Conservation (phyloP, 495 filamentous ascomycete genomes). For the Aspergillus baeticus region DNA sequence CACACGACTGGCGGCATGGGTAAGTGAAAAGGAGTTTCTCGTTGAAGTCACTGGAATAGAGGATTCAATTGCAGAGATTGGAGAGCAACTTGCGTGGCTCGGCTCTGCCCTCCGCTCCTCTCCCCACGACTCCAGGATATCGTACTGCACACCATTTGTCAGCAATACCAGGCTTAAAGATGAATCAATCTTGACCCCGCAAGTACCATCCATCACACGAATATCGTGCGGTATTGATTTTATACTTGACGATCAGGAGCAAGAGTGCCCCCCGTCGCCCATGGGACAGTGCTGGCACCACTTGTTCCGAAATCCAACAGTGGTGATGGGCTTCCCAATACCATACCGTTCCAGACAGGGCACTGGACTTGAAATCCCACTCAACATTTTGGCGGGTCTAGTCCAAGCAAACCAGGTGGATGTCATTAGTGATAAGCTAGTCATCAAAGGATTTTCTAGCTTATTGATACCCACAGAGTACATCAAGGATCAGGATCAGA, state of each 20-base stretch:
- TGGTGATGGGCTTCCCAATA: conserved; percentile 21
- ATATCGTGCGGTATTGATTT: no score
- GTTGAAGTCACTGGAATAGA: conserved; percentile 7
- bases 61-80: conserved; percentile 17
- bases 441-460: conserved; percentile 18
- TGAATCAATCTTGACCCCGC: no score
- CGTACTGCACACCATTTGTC: no score
- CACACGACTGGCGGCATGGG: background rate
- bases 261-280: background rate
- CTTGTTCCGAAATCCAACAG: conserved; percentile 17
- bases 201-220: no score
- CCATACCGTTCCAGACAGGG: background rate
- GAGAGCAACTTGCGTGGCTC: conserved; percentile 23
- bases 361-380: conserved; percentile 14
- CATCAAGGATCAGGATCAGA: background rate
- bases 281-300: conserved; percentile 18
- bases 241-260: no score
- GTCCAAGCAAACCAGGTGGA: background rate
- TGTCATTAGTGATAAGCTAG: background rate
- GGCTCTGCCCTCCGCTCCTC: conserved; percentile 18
- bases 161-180: no score
- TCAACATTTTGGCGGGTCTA: conserved; percentile 18
- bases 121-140: background rate
- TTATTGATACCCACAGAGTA: conserved; percentile 1
- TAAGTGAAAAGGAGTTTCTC: background rate